Conservation (phyloP, 305 asterid species). For the Withania somnifera region DNA sequence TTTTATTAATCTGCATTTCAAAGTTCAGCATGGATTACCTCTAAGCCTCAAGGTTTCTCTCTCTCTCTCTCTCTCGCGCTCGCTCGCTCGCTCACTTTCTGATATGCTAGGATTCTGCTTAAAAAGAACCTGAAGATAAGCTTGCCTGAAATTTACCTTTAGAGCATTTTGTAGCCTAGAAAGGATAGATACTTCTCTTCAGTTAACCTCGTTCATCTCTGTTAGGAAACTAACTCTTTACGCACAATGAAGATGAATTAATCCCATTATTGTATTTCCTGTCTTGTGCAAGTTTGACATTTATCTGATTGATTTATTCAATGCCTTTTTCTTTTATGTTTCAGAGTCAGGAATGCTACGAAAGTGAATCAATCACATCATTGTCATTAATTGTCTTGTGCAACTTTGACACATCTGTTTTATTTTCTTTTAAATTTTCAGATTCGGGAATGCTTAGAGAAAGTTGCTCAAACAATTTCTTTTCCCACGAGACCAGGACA, state of each 20-base stretch:
- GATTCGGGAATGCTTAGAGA: conserved; percentile 97
- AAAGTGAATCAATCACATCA: neutral
- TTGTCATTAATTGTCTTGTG: neutral
- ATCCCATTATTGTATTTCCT: neutral
- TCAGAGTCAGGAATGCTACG: neutral
- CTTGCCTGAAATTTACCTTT: neutral
- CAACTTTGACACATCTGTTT: neutral
- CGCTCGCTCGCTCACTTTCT: too few species aligned
- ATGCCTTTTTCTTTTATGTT: neutral
- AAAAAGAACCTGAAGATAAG: too few species aligned
- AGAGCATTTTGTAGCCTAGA: neutral
- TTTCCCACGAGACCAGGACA: conserved; percentile 50
- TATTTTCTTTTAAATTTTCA: conserved; percentile 10
- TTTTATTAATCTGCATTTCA: neutral
- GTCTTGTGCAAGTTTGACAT: neutral
- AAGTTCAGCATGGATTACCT: neutral
- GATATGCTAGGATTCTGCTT: neutral
- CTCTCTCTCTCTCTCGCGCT: too few species aligned
- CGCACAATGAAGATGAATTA: neutral
- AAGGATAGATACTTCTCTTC: neutral
- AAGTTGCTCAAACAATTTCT: conserved; percentile 61
- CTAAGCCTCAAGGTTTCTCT: neutral
- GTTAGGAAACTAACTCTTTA: neutral
- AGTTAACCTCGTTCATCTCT: neutral
- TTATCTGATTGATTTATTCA: too few species aligned